These are phyloP conservation scores for Ottelia alismoides DNA, from an alignment of 106 monocot species.

Conservation along the genomic window DNA sequence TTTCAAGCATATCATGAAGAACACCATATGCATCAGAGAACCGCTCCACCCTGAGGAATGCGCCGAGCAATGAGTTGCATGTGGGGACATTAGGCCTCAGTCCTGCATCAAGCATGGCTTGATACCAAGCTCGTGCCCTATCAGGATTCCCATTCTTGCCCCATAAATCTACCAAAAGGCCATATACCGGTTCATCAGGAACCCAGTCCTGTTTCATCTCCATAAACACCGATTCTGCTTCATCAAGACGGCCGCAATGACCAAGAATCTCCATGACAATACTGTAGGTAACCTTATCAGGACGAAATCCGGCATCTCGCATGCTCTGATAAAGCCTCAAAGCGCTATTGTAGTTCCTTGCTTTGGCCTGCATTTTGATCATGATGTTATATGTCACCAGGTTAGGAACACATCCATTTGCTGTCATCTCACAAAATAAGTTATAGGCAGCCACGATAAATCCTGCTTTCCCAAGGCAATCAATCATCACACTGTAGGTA, in stretches of 20 bases:
- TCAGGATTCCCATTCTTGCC: conserved; percentile 85
- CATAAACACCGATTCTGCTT: conserved; percentile 59
- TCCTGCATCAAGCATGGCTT: conserved; percentile 69
- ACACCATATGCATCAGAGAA: conserved; percentile 56
- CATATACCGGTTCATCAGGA: conserved; percentile 90
- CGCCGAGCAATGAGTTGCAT: conserved; percentile 87
- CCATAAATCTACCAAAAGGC: conserved; percentile 88
- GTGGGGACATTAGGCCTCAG: conserved; percentile 78
- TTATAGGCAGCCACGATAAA: conserved; percentile 67
- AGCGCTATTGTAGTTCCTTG: conserved; percentile 62
- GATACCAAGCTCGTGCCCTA: conserved; percentile 69
- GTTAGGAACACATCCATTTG: conserved; percentile 71
- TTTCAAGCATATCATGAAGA: conserved; percentile 50
- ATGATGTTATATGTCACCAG: conserved; percentile 95
- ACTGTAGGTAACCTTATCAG: conserved; percentile 90
- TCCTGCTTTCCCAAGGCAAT: conserved; percentile 90
- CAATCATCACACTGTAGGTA: conserved; percentile 96
- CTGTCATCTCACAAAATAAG: conserved; percentile 82
- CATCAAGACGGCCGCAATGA: conserved; percentile 60
- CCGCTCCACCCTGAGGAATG: conserved; percentile 47
- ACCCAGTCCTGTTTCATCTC: conserved; percentile 77
- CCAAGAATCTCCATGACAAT: conserved; percentile 92
- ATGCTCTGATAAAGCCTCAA: conserved; percentile 75
- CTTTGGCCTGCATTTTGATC: conserved; percentile 85
- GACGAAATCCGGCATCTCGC: conserved; percentile 85